Conservation (phyloP, 306 rosid species). For the Fragaria iinumae region DNA sequence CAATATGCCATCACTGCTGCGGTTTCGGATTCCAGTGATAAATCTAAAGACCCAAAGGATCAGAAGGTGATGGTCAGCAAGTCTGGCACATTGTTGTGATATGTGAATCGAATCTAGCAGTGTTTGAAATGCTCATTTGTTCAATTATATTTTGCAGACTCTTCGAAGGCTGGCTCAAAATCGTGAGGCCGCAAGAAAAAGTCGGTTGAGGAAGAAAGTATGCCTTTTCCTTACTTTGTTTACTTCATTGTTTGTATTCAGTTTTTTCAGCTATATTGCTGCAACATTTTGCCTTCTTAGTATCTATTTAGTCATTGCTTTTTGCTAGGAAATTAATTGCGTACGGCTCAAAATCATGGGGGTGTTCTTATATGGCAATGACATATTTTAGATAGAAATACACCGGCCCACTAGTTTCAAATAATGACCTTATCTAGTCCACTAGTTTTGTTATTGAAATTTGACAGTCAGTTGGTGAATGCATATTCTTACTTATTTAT, state of each 20-base stretch:
- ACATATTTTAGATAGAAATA: neutral
- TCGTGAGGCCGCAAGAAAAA: constrained; percentile 98
- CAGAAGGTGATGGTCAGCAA: constrained; percentile 69
- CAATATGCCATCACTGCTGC: constrained; percentile 46
- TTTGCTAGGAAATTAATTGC: neutral
- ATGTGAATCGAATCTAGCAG: constrained; percentile 16
- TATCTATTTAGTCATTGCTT: neutral
- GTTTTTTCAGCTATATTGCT: neutral
- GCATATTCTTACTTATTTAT: constrained; percentile 1
- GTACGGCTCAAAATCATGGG: neutral
- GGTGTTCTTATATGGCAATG: neutral
- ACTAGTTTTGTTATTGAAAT: neutral
- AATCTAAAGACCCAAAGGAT: constrained; percentile 85
- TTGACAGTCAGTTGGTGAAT: neutral
- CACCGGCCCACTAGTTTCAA: neutral
- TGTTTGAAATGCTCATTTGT: constrained; percentile 13
- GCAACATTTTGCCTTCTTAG: neutral
- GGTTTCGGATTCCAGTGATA: constrained; percentile 91
- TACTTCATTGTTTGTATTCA: neutral
- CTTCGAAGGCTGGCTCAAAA: constrained; percentile 97
- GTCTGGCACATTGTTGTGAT: constrained; percentile 10
- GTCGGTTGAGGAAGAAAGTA: constrained; percentile 94
- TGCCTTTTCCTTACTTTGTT: constrained; percentile 7
- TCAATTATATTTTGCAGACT: constrained; percentile 50
- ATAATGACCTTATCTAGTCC: neutral